Conservation (phyloP, 257 asterid species). For the Misopates orontium region DNA sequence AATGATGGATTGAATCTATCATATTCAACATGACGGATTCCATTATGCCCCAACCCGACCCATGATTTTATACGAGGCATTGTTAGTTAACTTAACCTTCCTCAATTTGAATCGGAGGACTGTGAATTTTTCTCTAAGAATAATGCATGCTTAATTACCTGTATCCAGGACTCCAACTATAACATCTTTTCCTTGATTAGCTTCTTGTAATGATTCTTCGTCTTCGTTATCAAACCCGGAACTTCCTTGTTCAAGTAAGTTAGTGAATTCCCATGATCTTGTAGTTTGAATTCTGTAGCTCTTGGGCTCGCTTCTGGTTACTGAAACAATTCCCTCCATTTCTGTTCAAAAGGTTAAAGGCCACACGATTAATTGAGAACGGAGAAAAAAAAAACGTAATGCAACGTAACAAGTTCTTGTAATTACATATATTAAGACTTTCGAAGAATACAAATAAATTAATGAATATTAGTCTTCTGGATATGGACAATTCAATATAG, state of each 20-base stretch:
- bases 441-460: too few species aligned
- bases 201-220: not conserved
- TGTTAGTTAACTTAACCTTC: too few species aligned
- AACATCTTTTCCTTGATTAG: conserved; percentile 29
- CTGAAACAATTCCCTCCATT: conserved; percentile 42
- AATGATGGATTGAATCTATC: too few species aligned
- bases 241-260: conserved; percentile 23
- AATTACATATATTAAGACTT: not conserved
- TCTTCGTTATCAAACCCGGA: not conserved
- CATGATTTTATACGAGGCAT: too few species aligned
- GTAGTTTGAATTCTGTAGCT: conserved; percentile 36
- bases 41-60: too few species aligned
- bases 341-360: conserved; percentile 5
- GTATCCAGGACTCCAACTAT: conserved; percentile 39
- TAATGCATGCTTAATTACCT: conserved; percentile 27
- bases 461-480: too few species aligned
- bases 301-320: conserved; percentile 29
- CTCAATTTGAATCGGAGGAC: too few species aligned
- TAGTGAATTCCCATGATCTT: conserved; percentile 43
- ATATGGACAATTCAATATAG: too few species aligned
- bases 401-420: not conserved
- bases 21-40: too few species aligned
- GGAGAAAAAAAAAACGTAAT: not conserved
- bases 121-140: too few species aligned
- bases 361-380: too few species aligned